These are phyloP conservation scores for Penicillium sp. DNA, from an alignment of 2,329 filamentous ascomycete genomes.

Conservation along the genomic window DNA sequence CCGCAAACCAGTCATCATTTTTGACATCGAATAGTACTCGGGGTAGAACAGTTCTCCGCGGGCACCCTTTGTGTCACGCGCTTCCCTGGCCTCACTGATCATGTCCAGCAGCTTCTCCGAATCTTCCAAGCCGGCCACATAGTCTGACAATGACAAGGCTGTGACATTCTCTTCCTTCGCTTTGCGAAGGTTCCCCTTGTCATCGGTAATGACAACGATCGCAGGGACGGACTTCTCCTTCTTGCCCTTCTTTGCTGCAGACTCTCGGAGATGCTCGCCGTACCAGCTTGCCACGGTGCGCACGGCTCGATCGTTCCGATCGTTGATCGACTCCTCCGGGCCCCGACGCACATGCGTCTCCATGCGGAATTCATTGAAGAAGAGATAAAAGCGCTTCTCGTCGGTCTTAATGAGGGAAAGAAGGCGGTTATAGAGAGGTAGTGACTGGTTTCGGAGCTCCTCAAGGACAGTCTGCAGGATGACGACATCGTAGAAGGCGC, in stretches of 20 bases:
- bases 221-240: conserved; percentile 62
- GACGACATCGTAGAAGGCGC: conserved; percentile 93
- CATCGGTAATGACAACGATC: conserved; percentile 91
- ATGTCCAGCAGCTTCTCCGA: conserved; percentile 85
- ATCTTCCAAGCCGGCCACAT: conserved; percentile 80
- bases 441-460: conserved; percentile 87
- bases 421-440: conserved; percentile 92
- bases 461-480: conserved; percentile 95
- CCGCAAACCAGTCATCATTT: conserved; percentile 91
- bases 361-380: conserved; percentile 96
- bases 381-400: conserved; percentile 96
- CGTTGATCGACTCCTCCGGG: conserved; percentile 83
- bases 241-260: conserved; percentile 55
- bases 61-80: conserved; percentile 60
- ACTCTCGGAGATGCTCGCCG: conserved; percentile 66
- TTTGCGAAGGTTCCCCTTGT: conserved; percentile 81
- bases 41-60: conserved; percentile 75
- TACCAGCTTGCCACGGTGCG: conserved; percentile 89
- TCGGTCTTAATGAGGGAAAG: conserved; percentile 90
- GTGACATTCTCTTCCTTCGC: conserved; percentile 70
- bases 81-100: conserved; percentile 77
- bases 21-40: conserved; percentile 85
- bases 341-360: conserved; percentile 82
- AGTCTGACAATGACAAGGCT: conserved; percentile 68
- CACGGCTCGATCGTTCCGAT: conserved; percentile 91